Base-by-base conservation (phyloP, 148 eudicot species). In the Cornus controversa region DNA sequence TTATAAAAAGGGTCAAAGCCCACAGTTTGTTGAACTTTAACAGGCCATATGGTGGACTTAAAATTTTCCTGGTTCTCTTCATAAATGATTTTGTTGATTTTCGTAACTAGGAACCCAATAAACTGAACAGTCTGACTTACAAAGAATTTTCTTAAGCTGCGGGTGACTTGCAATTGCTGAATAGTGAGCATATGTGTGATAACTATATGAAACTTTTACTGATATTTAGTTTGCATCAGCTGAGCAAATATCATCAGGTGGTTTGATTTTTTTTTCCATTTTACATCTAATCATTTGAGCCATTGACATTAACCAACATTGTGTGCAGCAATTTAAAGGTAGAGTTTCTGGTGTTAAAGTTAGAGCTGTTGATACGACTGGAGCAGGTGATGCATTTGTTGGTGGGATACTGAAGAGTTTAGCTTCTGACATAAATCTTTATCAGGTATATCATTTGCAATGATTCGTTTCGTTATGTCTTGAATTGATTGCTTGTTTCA, bases 331-430 rank as follows among this genome's bases (percentile, higher is more conserved):
- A 67, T 90, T 90, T 40, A 92, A 86, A 80, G 98, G 98, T 15
- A 86, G 82, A 84, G 94, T 94, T 73, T 65, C 74, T 53, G 88
- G 90, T 73, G 79, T 91, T 26, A 83, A 86, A 85, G 96, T 88
- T 24, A 87, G 90, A 70, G 54, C 97, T n/a, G 84, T 94, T 69
- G 97, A 94, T 82, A 91, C 97, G 68, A 94, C 95, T 73, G 98
- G 98, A 66, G 98, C 97, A 6, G 98, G 98, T 54, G 98, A 94
- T 84, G 92, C 98, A 68, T 94, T 94, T 76, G 90, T 85, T 24
- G 97, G 90, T 58, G 98, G 94, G 47, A 45, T 92, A 63, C 83
- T 94, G 63, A 78, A 81, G 80, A 81, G 77, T 73, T 83, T 94
- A 80, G 97, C 94, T 73, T 80, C 90, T 34, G 91, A 94, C 81